Conservation (phyloP, 1,139 yeast genomes). For the Casaregolazyma suthepensis region DNA sequence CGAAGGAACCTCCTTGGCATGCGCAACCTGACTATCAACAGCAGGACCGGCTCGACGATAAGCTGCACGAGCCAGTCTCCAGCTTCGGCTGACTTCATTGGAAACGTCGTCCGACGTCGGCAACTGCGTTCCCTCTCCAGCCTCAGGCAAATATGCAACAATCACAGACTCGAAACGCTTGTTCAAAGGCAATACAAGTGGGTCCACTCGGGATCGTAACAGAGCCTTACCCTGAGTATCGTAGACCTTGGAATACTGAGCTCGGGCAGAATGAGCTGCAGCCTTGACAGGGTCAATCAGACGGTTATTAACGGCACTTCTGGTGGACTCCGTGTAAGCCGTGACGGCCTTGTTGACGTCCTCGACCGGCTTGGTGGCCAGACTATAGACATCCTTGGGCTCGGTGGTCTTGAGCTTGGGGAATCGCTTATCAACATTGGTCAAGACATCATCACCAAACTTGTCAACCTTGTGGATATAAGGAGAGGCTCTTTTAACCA, state of each 20-base stretch:
- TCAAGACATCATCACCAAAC: conserved; percentile 32
- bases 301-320: conserved; percentile 24
- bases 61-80: conserved; percentile 29
- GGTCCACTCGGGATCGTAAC: conserved; percentile 56
- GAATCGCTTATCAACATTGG: conserved; percentile 31
- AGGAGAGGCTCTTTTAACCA: conserved; percentile 30
- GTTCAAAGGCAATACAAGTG: conserved; percentile 57
- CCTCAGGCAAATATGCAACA: conserved; percentile 41
- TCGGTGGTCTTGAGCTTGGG: conserved; percentile 33
- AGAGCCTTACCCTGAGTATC: conserved; percentile 58
- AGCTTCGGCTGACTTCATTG: conserved; percentile 31
- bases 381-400: conserved; percentile 31
- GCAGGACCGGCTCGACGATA: conserved; percentile 32
- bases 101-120: conserved; percentile 31
- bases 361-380: conserved; percentile 31
- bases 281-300: conserved; percentile 30
- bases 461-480: conserved; percentile 30
- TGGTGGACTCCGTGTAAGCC: conserved; percentile 26
- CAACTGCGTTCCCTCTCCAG: conserved; percentile 33
- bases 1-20: conserved; percentile 21
- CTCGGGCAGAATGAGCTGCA: conserved; percentile 29
- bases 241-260: conserved; percentile 34
- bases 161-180: conserved; percentile 44
- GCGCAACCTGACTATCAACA: conserved; percentile 24
- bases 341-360: conserved; percentile 26